A percentile compares a stretch with the other conserved stretches of the same genome.
phyloP scores from a whole-genome alignment of 257 asterid species.

The Ballota nigra region DNA sequence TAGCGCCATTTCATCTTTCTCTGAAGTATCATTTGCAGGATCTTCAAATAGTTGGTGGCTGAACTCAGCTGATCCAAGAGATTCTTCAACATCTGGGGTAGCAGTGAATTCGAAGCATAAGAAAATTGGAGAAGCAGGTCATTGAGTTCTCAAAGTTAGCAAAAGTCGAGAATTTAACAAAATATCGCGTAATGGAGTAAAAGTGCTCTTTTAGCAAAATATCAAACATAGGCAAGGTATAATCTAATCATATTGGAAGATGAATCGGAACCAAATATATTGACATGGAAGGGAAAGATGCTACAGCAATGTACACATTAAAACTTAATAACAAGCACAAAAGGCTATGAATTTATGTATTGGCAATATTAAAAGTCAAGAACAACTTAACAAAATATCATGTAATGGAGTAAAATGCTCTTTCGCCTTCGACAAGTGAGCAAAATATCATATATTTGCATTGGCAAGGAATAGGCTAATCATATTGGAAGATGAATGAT shows the following conservation, averaged over 20 bases:
- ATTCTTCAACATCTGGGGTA: slow-evolving; percentile 37
- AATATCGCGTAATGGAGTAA: not conserved
- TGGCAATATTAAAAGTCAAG: not conserved
- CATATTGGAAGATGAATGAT: not conserved
- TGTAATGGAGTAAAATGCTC: not conserved
- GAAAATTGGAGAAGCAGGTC: slow-evolving; percentile 2
- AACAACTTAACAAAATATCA: not conserved
- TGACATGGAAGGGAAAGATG: not conserved
- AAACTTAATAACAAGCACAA: not conserved
- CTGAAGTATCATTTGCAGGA: slow-evolving; percentile 26
- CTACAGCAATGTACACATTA: not conserved
- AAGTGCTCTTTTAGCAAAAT: not conserved
- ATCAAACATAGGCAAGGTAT: not conserved
- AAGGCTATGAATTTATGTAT: not conserved
- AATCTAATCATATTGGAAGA: not conserved
- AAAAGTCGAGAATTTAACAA: not conserved
- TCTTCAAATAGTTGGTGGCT: slow-evolving; percentile 35
- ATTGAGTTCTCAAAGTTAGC: not conserved
- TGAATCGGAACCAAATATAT: not conserved
- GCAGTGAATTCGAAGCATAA: slow-evolving; percentile 20
- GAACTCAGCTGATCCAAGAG: slow-evolving; percentile 31
- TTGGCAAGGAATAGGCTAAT: not conserved
- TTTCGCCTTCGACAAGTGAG: too few relatives aligned
- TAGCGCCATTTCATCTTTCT: slow-evolving; percentile 34
- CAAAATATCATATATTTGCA: not conserved